Evolutionary conservation across 2,329 filamentous ascomycete species (phyloP).

Genomic region (Phoma sp.): DNA sequence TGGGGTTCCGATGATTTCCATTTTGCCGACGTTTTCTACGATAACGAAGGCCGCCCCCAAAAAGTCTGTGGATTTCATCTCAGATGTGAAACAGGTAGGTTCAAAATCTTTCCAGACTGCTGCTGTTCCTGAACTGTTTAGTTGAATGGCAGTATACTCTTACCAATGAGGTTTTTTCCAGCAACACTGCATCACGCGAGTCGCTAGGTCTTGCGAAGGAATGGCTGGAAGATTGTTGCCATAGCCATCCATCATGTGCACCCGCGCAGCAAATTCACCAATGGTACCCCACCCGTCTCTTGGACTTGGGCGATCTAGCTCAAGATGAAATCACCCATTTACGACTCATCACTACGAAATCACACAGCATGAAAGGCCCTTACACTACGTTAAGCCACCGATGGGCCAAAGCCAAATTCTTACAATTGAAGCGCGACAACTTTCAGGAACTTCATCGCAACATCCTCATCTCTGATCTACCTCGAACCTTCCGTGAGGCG

Average conservation of each 20-base stretch:
- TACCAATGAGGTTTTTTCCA: background rate
- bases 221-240: background rate
- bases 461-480: background rate
- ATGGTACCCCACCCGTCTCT: background rate
- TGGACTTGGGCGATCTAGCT: background rate
- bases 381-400: background rate
- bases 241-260: background rate
- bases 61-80: too few species aligned
- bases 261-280: background rate
- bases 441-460: background rate
- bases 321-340: background rate
- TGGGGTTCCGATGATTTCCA: too few species aligned
- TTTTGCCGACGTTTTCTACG: too few species aligned
- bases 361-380: background rate
- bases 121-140: background rate
- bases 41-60: too few species aligned
- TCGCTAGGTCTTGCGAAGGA: background rate
- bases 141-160: background rate
- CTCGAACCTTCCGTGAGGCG: background rate
- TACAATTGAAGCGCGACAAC: background rate
- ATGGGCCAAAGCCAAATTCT: background rate
- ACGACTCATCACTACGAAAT: background rate
- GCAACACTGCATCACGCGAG: background rate
- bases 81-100: accelerated
- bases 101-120: background rate